A percentile compares a stretch with the other conserved stretches of the same genome.
These are phyloP conservation scores for Zygosaccharomyces sapae DNA, from an alignment of 1,139 yeast species.

Conservation along the genomic window DNA sequence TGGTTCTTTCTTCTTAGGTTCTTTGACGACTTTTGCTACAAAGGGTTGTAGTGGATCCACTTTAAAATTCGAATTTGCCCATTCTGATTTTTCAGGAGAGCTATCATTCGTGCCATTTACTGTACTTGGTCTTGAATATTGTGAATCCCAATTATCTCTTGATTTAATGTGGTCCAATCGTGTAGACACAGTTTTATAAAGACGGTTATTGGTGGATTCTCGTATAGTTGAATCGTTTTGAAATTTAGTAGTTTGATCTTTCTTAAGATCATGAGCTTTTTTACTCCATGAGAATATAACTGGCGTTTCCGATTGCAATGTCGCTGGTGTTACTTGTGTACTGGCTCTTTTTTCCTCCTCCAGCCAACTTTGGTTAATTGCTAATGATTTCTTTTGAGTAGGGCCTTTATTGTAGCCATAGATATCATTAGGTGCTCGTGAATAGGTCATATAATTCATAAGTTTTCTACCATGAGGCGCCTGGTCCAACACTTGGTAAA, in stretches of 20 bases:
- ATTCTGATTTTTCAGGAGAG: constrained; percentile 7
- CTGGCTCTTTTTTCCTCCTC: constrained; percentile 21
- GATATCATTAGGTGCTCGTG: constrained; percentile 4
- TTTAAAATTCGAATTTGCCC: constrained; percentile 22
- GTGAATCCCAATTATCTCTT: constrained; percentile 3
- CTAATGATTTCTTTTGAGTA: constrained; percentile 10
- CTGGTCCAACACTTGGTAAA: constrained; percentile 26
- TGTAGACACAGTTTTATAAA: constrained; percentile 17
- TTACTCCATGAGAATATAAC: constrained; percentile 31
- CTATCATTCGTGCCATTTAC: constrained; percentile 2
- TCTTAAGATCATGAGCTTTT: constrained; percentile 9
- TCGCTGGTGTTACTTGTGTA: constrained; percentile 13
- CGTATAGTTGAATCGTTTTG: neutral
- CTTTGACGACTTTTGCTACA: constrained; percentile 28
- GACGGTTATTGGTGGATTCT: constrained; percentile 19
- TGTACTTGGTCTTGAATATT: constrained; percentile 3
- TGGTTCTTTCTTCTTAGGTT: constrained; percentile 18
- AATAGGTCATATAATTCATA: constrained; percentile 20
- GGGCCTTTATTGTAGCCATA: constrained; percentile 7
- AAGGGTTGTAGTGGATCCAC: constrained; percentile 32
- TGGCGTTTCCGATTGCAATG: constrained; percentile 24
- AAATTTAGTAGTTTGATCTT: neutral
- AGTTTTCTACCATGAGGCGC: constrained; percentile 25
- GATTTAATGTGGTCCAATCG: constrained; percentile 12
- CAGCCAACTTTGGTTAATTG: constrained; percentile 21